Evolutionary conservation across 2,329 filamentous ascomycete species (phyloP), one percentile per base, ranked within the genome.

Genomic region (Talaromyces sp.): DNA sequence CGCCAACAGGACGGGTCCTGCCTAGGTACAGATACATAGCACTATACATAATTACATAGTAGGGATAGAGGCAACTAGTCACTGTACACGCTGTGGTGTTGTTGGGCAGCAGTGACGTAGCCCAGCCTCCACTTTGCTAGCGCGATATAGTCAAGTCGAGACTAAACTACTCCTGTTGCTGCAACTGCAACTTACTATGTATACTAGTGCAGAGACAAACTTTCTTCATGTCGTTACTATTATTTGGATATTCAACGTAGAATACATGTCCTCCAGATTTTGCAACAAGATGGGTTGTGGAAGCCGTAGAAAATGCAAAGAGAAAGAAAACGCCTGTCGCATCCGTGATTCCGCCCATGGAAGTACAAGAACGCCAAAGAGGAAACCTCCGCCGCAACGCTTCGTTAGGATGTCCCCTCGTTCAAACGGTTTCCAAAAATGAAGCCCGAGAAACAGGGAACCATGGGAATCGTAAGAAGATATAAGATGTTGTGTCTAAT

Each of bases 31-130:
- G 13, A 13, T 41, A 13, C 39, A 17, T 15, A 41, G 39, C 17
- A 41, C 2, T 37, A 15, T n/a, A 41, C 5, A 41, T 41, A n/a
- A n/a, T n/a, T n/a, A 41, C 5, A 22, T 22, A 22, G 22, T 22
- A 22, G 22, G 22, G 22, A 22, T 22, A 22, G 22, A 22, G 22
- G 22, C 22, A 22, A 22, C 22, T 22, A 22, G 22, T 41, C 39
- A 37, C 9, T 37, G 27, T 31, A 31, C 27, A 31, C 13, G 35
- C 35, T 37, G 27, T 31, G 27, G 27, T 31, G 49, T 17, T 54
- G 59, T 61, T 50, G 59, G 59, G 59, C 59, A 62, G 59, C 59
- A 62, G 59, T 62, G 59, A 62, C 59, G 59, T 62, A 62, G 45
- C 56, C 22, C 13, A 22, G 52, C 52, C 33, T 57, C 52, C 52